Evolutionary conservation across 2,329 filamentous ascomycete species (phyloP), one percentile per base, ranked within the genome.

Genomic region (Simplicillium aogashimaense): DNA sequence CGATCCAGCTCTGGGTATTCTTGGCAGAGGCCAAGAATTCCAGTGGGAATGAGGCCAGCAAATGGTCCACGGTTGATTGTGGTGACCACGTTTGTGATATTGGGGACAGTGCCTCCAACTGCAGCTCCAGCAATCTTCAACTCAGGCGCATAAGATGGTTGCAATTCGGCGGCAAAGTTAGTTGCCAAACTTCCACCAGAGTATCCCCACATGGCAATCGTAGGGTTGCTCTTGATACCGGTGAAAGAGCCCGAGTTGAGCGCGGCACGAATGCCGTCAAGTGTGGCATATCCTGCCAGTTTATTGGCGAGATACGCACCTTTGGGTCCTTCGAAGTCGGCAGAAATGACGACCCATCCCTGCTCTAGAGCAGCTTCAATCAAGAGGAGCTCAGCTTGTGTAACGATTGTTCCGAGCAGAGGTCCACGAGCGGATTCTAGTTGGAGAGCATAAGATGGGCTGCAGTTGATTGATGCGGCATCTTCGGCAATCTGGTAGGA

Each of bases 301-400:
- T 55, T 52, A 35, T 63, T 64, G 10, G 62, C 60, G 1, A 57
- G 48, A 47, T 66, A 72, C 4, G 65, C 58, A 2, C 64, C 65
- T 10, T 52, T 52, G 4, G 64, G 63, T 1, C 66, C 66, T 41
- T 68, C 59, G 40, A 60, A 65, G 46, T 74, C 70, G 0, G 70
- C 66, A 58, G 67, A 52, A n/a, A 60, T 64, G 18, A 74, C 63
- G 15, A 64, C 53, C 66, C 66, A 72, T 6, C 67, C 67, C 47
- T 56, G 39, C 7, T 55, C 53, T 2, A 74, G 61, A 11, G 43
- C 45, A 2, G 42, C 42, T 29, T 51, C 42, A 13, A 50, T 36
- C 8, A 52, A 42, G 4, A 53, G 38, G 7, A 51, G n/a, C 35
- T 53, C 47, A 7, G 39, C 28, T 36, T 50, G 42, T 8, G 47